Percentiles rank a stretch among this genome's conserved stretches.
Conservation (phyloP, 768 basidiomycete genomes). For the Tulasnella sp. region DNA sequence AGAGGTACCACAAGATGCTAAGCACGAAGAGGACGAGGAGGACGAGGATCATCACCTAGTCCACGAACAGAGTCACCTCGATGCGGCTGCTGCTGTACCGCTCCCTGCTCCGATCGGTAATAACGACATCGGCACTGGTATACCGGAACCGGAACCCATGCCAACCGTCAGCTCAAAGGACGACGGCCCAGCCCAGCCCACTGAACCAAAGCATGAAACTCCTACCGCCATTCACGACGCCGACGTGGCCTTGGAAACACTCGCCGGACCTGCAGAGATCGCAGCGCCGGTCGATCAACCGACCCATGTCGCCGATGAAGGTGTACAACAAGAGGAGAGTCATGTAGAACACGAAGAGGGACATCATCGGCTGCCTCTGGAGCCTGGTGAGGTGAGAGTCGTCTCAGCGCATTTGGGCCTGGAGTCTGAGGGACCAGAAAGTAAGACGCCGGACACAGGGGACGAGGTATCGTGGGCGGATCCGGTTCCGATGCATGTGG, state of each 20-base stretch:
- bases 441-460: neutral
- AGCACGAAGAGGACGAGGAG: slow-evolving; percentile 13
- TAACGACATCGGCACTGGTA: neutral
- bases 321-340: neutral
- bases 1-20: slow-evolving; percentile 9
- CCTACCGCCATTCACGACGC: neutral
- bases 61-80: too few relatives aligned
- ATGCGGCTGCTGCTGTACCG: neutral
- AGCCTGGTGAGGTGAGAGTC: slow-evolving; percentile 3
- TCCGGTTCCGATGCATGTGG: neutral
- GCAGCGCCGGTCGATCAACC: too few relatives aligned
- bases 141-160: neutral
- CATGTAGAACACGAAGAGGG: neutral
- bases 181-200: neutral
- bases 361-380: neutral
- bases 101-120: neutral
- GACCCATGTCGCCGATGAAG: too few relatives aligned
- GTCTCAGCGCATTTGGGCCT: slow-evolving; percentile 9
- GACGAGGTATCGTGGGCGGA: neutral
- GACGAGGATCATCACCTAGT: neutral
- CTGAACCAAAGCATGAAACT: neutral
- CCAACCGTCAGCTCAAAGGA: neutral
- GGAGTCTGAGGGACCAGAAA: neutral
- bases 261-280: neutral
- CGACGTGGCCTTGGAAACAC: neutral